phyloP scores from a whole-genome alignment of 2,329 filamentous ascomycete genomes.

The Fusarium sp. region DNA sequence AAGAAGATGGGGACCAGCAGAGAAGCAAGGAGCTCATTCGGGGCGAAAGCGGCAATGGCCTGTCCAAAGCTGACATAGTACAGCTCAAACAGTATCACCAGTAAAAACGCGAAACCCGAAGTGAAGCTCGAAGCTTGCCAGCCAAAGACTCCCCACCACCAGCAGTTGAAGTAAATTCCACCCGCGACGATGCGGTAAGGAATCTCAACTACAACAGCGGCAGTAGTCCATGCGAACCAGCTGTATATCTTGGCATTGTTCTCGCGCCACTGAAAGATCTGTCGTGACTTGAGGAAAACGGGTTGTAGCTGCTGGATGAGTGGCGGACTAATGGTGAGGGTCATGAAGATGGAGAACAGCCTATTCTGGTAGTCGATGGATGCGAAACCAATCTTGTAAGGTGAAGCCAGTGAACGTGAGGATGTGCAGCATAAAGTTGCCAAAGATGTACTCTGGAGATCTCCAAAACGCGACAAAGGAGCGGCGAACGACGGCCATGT shows the following conservation, averaged over 20 bases:
- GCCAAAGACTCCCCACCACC: slow-evolving; percentile 68
- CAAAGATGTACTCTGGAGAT: slow-evolving; percentile 71
- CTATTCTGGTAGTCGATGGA: slow-evolving; percentile 75
- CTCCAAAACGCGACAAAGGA: slow-evolving; percentile 75
- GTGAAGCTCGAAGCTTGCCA: slow-evolving; percentile 64
- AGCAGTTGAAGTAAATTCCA: slow-evolving; percentile 62
- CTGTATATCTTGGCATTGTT: slow-evolving; percentile 84
- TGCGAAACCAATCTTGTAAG: slow-evolving; percentile 70
- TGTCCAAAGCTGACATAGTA: slow-evolving; percentile 76
- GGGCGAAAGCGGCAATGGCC: slow-evolving; percentile 74
- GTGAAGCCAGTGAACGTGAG: slow-evolving; percentile 77
- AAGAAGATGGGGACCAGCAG: slow-evolving; percentile 77
- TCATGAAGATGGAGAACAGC: slow-evolving; percentile 82
- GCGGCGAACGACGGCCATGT: slow-evolving; percentile 66
- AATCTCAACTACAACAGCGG: slow-evolving; percentile 75
- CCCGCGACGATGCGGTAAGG: slow-evolving; percentile 76
- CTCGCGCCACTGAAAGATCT: slow-evolving; percentile 78
- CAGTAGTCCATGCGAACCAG: slow-evolving; percentile 77
- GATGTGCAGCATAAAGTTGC: slow-evolving; percentile 72
- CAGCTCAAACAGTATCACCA: slow-evolving; percentile 74
- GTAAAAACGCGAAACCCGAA: slow-evolving; percentile 71
- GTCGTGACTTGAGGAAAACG: slow-evolving; percentile 73
- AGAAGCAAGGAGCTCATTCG: slow-evolving; percentile 75
- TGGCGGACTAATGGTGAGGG: slow-evolving; percentile 78
- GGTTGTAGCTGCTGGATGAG: slow-evolving; percentile 84